Base-by-base conservation (phyloP, 805 yeast species). In the Wickerhamomyces silvicola region DNA sequence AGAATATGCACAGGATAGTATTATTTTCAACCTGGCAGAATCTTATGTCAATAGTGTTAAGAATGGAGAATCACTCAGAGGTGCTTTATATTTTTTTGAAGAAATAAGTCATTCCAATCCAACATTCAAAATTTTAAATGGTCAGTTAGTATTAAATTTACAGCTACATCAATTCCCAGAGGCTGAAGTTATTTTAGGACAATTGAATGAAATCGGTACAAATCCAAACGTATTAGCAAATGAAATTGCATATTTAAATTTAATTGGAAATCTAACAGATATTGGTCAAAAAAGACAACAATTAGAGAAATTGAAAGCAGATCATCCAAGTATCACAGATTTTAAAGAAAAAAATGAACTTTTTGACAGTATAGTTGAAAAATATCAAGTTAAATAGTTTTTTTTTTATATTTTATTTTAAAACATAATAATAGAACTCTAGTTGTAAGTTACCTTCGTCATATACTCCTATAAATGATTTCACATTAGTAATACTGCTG, bases 121-220 rank as follows among this genome's bases (percentile, higher is more conserved):
- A 28, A 52, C 66, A 29, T 54, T 62, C 21, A 63, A 67, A 50
- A 70, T 72, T 12, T 68, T 81, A 44, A 48, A 73, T 22, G 78
- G 81, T 24, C 73, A 86, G 49, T 70, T 86, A 27, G 81, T 78
- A 9, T 67, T 87, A 38, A 86, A 88, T 40, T 60, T 88, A 46
- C 86, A 84, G 60, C 71, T 86, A 54, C 75, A 78, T 31, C 82
- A 88, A 50, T 64, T 75, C 35, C 90, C 88, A 3, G 97, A 90
- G 59, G 88, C 95, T 8, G 70, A 72, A 37, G 84, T 83, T 40
- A 64, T 78, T 22, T 60, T 81, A 10, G 60, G 59, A 19, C 60
- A 68, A 31, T 58, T 73, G 25, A 49, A 63, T 21, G 66, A 72
- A n/a, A 59, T 64, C n/a, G 64, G 54, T 12, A 45, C 59, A 9